Base-by-base conservation (phyloP, 2,329 filamentous ascomycete species). In the Ophiostoma piceae region DNA sequence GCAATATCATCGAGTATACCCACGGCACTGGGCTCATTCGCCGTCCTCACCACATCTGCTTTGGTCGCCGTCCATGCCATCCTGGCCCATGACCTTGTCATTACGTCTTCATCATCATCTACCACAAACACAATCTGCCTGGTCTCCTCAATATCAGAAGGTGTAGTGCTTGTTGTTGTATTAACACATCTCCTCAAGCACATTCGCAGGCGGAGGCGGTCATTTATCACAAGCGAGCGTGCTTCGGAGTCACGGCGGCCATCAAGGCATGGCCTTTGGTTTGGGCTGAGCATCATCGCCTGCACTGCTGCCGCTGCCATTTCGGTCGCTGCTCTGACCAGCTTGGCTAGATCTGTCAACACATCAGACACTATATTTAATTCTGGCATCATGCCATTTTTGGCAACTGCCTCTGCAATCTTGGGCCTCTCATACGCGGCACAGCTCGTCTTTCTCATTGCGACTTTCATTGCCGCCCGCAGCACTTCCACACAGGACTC, bases 371-470 rank as follows among this genome's bases (percentile, higher is more conserved):
- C 74, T 5, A 75, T 80, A 12, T 71, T 80, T 47, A 78, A 79
- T 5, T 73, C 77, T 2, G 76, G 76, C 7, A 75, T 75, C 19
- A 73, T 71, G 19, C 75, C 76, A 57, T 80, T 84, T 66, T 74
- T 86, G 47, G 76, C 82, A 16, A 84, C 81, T 41, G 76, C 80
- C 3, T 79, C 84, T 0, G 76, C 82, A 16, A 77, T 81, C 16
- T 77, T 87, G 68, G 81, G 80, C 11, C 70, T 84, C 54, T 78
- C 82, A 6, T 83, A 84, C 70, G 75, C 78, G 0, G 76, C 79
- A 8, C 85, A 87, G 74, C 76, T 84, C n/a, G 73, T 80, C 32
- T 87, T 85, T 73, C 76, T 85, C 66, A 76, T 83, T 35, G 74
- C 78, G 35, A 80, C 83, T 73, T 83, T 83, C 72, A 73, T 84